Evolutionary conservation across 768 basidiomycete species (phyloP).

Genomic region (Leccinum subtestaceum): DNA sequence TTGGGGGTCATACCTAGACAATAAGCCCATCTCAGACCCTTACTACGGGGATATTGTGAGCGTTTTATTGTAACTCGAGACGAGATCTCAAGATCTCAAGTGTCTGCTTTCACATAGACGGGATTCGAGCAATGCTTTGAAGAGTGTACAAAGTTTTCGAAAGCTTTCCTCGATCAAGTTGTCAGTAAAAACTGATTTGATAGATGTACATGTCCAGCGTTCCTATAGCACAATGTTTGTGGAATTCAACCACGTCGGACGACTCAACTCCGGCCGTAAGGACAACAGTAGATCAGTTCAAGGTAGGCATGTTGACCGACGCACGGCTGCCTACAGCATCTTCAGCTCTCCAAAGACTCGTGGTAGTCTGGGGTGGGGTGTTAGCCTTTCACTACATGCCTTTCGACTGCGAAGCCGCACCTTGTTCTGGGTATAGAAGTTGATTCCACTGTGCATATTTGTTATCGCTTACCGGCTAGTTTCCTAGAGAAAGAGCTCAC

Average conservation of each 20-base stretch:
- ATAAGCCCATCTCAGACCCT: conserved; percentile 75
- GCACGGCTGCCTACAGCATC: conserved; percentile 77
- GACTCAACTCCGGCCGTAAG: neutral
- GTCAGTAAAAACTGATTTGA: conserved; percentile 30
- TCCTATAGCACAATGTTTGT: conserved; percentile 3
- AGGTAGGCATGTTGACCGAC: conserved; percentile 85
- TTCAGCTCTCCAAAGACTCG: conserved; percentile 88
- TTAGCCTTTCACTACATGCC: conserved; percentile 5
- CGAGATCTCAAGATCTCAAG: conserved; percentile 2
- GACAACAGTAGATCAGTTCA: conserved; percentile 34
- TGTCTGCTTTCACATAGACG: conserved; percentile 35
- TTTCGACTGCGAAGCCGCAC: conserved; percentile 31
- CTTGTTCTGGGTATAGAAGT: conserved; percentile 97
- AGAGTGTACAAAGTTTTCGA: conserved; percentile 70
- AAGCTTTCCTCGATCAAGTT: conserved; percentile 76
- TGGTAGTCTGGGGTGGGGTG: conserved; percentile 63
- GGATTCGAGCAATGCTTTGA: conserved; percentile 78
- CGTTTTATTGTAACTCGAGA: conserved; percentile 3
- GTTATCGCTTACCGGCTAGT: neutral
- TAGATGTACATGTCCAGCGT: neutral
- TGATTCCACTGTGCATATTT: conserved; percentile 60
- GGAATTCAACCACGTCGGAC: conserved; percentile 6
- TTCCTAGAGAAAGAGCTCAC: conserved; percentile 33
- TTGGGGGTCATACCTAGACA: conserved; percentile 79
- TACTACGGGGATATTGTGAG: conserved; percentile 73